Evolutionary conservation across 495 filamentous ascomycete genomes (phyloP), one percentile per base, ranked within the genome.

Genomic region (Daldinia grandis): DNA sequence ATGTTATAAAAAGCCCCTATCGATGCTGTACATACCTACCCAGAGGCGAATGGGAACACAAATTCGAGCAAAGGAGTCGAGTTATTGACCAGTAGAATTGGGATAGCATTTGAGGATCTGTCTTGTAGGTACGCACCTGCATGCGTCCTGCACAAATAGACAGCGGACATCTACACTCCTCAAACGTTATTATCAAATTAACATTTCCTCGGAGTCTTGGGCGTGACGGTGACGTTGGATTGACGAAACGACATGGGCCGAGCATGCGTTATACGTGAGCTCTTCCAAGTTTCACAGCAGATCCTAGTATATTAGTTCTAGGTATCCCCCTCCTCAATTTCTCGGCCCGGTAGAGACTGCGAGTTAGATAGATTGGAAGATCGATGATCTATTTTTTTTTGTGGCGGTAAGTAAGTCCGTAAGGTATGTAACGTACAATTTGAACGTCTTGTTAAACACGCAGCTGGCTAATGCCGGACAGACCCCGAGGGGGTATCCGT

Each of bases 401-500:
- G 62, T 51, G 24, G 49, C 25, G 49, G 49, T 53, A 53, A 30
- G 49, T 27, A 17, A 17, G 12, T 30, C 49, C 25, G 30, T n/a
- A 30, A 47, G 42, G 42, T 53, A 53, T 17, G 50, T 37, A 60
- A 55, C 33, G 25, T 53, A 37, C 25, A 35, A 53, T 71, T 71
- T 24, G 53, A 40, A 62, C 40, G 12, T 70, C 64, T 21, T 50
- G 14, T 57, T 28, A 28, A 64, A 64, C 17, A 24, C 53, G 51
- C 56, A 66, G 56, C 7, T 27, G 33, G 44, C 60, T 30, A 64
- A 72, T 72, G 55, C 59, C 64, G 69, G 69, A 15, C 64, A 64
- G 54, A 68, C 7, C 35, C 64, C 55, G 56, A 50, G 4, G 69
- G 47, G 49, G 24, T 53, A 67, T 64, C 69, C 69, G 64, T 35